Evolutionary conservation across 2,329 filamentous ascomycete species (phyloP).

Genomic region (Fusarium napiforme): DNA sequence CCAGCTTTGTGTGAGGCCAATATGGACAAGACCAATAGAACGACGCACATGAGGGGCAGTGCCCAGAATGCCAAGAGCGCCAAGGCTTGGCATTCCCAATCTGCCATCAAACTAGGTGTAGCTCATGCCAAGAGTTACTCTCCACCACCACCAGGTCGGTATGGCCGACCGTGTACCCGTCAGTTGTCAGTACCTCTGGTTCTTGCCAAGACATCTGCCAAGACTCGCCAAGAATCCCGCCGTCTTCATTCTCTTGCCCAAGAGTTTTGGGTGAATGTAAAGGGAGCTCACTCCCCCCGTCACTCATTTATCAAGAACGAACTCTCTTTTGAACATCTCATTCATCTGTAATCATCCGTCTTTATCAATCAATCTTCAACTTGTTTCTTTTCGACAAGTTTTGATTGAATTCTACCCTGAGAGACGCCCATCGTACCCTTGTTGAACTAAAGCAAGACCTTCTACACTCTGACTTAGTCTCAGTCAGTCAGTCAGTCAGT

Average conservation of each 20-base stretch:
- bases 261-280: slow-evolving; percentile 51
- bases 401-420: not conserved
- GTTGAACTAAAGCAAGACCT: slow-evolving; percentile 16
- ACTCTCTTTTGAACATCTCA: slow-evolving; percentile 43
- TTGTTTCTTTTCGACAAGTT: slow-evolving; percentile 8
- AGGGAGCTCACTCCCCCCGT: slow-evolving; percentile 50
- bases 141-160: fast-evolving
- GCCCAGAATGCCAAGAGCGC: slow-evolving; percentile 53
- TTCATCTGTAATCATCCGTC: slow-evolving; percentile 10
- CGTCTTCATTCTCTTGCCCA: slow-evolving; percentile 51
- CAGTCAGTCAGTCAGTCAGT: not conserved
- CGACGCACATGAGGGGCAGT: slow-evolving; percentile 46
- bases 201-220: slow-evolving; percentile 2
- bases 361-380: slow-evolving; percentile 2
- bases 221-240: slow-evolving; percentile 52
- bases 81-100: slow-evolving; percentile 48
- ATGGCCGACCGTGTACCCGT: not conserved
- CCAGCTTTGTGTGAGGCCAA: slow-evolving; percentile 45
- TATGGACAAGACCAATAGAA: slow-evolving; percentile 47
- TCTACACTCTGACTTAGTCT: slow-evolving; percentile 25
- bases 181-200: slow-evolving; percentile 31
- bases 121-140: slow-evolving; percentile 28
- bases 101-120: slow-evolving; percentile 42
- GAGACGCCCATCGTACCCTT: not conserved
- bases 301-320: slow-evolving; percentile 34